Evolutionary conservation across 2,329 filamentous ascomycete species (phyloP).

Genomic region (Chaetomium globosum): DNA sequence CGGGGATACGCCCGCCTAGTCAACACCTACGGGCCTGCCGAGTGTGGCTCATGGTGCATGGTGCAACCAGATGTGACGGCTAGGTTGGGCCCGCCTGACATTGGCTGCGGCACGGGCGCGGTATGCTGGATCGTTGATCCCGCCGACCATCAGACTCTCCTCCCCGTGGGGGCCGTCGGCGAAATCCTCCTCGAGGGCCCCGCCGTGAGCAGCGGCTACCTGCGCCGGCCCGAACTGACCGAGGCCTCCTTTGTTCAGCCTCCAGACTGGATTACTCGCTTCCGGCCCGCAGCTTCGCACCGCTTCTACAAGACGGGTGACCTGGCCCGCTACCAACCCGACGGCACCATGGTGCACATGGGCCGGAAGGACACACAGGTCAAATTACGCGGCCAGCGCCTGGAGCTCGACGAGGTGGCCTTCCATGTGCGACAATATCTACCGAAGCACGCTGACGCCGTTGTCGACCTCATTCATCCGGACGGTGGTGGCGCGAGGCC

Average conservation of each 20-base stretch:
- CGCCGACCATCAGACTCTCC: conserved; percentile 4
- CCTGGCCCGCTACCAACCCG: conserved; percentile 4
- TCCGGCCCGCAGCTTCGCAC: conserved; percentile 7
- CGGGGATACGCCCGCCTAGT: conserved; percentile 1
- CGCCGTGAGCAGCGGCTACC: conserved; percentile 3
- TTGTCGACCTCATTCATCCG: conserved; percentile 6
- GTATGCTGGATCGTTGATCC: conserved; percentile 7
- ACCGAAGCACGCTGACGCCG: conserved; percentile 6
- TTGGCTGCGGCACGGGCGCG: conserved; percentile 2
- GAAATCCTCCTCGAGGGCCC: conserved; percentile 3
- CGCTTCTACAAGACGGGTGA: conserved; percentile 9
- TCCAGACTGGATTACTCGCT: background rate
- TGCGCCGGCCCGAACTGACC: conserved; percentile 2
- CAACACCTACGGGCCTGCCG: background rate
- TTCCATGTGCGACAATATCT: conserved; percentile 5
- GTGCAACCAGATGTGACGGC: conserved; percentile 4
- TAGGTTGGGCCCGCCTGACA: background rate
- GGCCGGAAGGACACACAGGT: conserved; percentile 2
- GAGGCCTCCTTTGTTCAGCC: conserved; percentile 8
- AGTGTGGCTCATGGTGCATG: conserved; percentile 5
- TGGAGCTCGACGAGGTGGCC: conserved; percentile 5
- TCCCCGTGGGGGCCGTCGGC: conserved; percentile 5
- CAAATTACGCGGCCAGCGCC: conserved; percentile 3
- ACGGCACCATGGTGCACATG: conserved; percentile 5
- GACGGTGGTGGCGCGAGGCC: conserved; percentile 1